phyloP scores from a whole-genome alignment of 495 filamentous ascomycete genomes.

The Penicillium diatomitis region DNA sequence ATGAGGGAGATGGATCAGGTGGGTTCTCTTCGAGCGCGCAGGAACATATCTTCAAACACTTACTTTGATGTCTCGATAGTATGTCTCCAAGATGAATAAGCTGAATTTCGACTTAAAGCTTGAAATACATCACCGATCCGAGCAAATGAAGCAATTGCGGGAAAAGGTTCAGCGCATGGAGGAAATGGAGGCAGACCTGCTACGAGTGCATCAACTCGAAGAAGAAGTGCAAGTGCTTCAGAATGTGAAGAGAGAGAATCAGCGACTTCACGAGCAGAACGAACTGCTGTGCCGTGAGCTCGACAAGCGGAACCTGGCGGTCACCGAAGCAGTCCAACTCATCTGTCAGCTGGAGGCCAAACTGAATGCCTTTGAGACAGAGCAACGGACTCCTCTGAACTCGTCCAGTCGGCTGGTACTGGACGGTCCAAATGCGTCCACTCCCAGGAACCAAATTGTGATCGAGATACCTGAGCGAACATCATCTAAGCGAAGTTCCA shows the following conservation, averaged over 20 bases:
- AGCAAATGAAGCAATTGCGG: constrained; percentile 58
- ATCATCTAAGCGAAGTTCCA: constrained; percentile 25
- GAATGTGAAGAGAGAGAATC: constrained; percentile 42
- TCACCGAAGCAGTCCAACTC: constrained; percentile 73
- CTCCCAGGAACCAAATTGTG: constrained; percentile 17
- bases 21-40: constrained; percentile 4
- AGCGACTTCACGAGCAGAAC: constrained; percentile 44
- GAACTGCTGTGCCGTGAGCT: constrained; percentile 60
- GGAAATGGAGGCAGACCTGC: constrained; percentile 51
- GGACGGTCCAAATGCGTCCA: constrained; percentile 17
- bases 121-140: constrained; percentile 62
- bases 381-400: constrained; percentile 13
- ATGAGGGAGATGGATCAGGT: constrained; percentile 44
- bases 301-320: constrained; percentile 64
- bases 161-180: constrained; percentile 60
- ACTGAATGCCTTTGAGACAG: constrained; percentile 43
- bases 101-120: constrained; percentile 88
- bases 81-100: constrained; percentile 61
- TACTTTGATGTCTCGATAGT: constrained; percentile 11
- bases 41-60: neutral
- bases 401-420: constrained; percentile 18
- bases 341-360: constrained; percentile 68
- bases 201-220: constrained; percentile 36
- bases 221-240: constrained; percentile 52
- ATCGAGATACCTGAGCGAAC: constrained; percentile 34